A percentile compares a stretch with the other conserved stretches of the same genome.
Evolutionary conservation across 148 eudicot genomes (phyloP).

Genomic region (Vaccinium macrocarpon): DNA sequence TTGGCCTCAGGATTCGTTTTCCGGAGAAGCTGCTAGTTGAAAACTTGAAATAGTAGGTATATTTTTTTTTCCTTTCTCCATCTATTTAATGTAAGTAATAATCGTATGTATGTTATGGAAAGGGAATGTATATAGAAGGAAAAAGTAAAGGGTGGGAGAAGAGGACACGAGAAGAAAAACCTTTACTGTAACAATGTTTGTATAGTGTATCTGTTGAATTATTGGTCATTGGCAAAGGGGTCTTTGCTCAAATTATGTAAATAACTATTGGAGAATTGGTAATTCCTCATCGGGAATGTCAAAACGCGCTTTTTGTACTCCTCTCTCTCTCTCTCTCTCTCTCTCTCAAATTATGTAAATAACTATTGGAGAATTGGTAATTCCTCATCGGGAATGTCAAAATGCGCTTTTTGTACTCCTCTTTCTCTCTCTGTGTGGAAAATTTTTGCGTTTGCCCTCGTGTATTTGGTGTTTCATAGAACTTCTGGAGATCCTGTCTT

Average conservation of each 20-base stretch:
- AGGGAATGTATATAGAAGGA: neutral
- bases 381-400: too few species aligned
- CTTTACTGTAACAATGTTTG: neutral
- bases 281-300: conserved; percentile 8
- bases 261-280: neutral
- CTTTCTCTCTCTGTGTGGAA: too few species aligned
- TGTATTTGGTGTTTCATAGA: neutral
- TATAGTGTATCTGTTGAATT: conserved; percentile 2
- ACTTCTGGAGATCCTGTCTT: neutral
- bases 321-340: too few species aligned
- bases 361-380: neutral
- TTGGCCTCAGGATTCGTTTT: neutral
- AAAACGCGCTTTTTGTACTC: neutral
- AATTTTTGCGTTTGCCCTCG: neutral
- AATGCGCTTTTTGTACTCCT: too few species aligned
- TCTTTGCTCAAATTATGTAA: conserved; percentile 12
- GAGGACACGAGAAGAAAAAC: too few species aligned
- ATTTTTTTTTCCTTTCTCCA: neutral
- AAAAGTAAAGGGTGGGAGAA: neutral
- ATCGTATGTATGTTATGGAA: neutral
- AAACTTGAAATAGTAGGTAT: neutral
- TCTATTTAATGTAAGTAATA: neutral
- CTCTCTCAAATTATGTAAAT: conserved; percentile 5
- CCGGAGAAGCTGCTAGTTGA: neutral
- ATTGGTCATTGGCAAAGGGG: conserved; percentile 13